Evolutionary conservation across 352 stramenopile species (phyloP).

Genomic region (Globisporangium apiculatum): DNA sequence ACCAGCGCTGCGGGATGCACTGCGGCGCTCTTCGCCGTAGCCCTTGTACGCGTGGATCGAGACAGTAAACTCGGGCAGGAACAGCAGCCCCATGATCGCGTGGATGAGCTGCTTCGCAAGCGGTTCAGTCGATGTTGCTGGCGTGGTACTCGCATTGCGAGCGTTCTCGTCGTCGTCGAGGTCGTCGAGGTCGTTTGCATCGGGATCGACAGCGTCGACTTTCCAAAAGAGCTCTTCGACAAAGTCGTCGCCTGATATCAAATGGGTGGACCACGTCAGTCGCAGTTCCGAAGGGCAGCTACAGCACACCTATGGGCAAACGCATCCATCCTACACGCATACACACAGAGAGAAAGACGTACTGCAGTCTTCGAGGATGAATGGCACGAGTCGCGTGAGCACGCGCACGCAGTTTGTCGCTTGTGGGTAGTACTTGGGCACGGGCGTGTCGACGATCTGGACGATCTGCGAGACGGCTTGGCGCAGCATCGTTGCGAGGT

Average conservation of each 20-base stretch:
- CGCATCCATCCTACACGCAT: too few species aligned
- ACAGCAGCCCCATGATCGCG: slow-evolving; percentile 81
- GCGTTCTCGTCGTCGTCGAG: slow-evolving; percentile 38
- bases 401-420: slow-evolving; percentile 83
- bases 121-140: slow-evolving; percentile 16
- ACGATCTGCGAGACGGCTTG: slow-evolving; percentile 78
- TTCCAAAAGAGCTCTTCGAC: slow-evolving; percentile 81
- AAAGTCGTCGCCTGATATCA: slow-evolving; percentile 46
- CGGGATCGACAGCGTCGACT: slow-evolving; percentile 19
- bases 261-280: too few species aligned
- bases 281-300: too few species aligned
- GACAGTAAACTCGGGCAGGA: slow-evolving; percentile 82
- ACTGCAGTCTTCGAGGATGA: slow-evolving; percentile 75
- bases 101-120: slow-evolving; percentile 76
- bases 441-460: slow-evolving; percentile 81
- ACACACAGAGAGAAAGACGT: neutral
- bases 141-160: slow-evolving; percentile 7
- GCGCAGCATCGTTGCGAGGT: slow-evolving; percentile 77
- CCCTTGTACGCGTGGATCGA: slow-evolving; percentile 81
- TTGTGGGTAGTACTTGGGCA: slow-evolving; percentile 86
- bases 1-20: slow-evolving; percentile 35
- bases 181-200: slow-evolving; percentile 12
- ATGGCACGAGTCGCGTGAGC: slow-evolving; percentile 74
- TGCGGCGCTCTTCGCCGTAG: slow-evolving; percentile 67
- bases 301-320: too few species aligned